Percentiles rank a stretch among this genome's conserved stretches.
Evolutionary conservation across 2,329 filamentous ascomycete genomes (phyloP).

Genomic region (Penicillium paneum): DNA sequence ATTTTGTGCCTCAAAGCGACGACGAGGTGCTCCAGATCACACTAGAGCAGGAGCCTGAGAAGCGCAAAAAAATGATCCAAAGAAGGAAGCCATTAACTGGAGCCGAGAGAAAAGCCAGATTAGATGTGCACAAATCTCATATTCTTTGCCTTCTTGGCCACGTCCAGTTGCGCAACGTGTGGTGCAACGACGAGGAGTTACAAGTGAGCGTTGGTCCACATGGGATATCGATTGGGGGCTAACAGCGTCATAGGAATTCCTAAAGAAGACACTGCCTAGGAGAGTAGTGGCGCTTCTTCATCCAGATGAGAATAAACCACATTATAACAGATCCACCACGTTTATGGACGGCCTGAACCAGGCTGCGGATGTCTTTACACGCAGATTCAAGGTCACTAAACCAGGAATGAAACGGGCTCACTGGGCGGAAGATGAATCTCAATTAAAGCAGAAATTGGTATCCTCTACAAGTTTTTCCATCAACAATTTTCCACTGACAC

Average conservation of each 20-base stretch:
- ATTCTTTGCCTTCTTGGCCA: conserved; percentile 79
- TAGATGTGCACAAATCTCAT: conserved; percentile 83
- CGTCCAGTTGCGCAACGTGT: conserved; percentile 72
- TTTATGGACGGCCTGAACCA: conserved; percentile 76
- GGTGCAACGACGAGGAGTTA: conserved; percentile 75
- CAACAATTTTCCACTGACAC: conserved; percentile 18
- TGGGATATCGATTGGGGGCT: not conserved
- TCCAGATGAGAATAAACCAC: conserved; percentile 63
- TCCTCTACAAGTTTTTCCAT: conserved; percentile 14
- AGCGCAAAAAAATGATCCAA: conserved; percentile 23
- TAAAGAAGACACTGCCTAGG: conserved; percentile 63
- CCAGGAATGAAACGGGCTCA: conserved; percentile 66
- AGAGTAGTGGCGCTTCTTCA: conserved; percentile 67
- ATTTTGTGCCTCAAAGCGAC: conserved; percentile 7
- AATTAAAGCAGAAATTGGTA: conserved; percentile 55
- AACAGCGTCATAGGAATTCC: conserved; percentile 28
- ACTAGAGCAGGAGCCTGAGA: conserved; percentile 32
- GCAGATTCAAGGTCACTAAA: conserved; percentile 67
- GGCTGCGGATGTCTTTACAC: conserved; percentile 63
- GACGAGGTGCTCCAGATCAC: conserved; percentile 38
- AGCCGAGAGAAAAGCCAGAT: conserved; percentile 58
- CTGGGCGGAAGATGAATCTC: conserved; percentile 69
- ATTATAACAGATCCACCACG: conserved; percentile 72
- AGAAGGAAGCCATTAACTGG: conserved; percentile 54
- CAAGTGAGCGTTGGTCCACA: conserved; percentile 48